These are phyloP conservation scores for Erodium maritimum DNA, from an alignment of 345 rosid species.

Conservation along the genomic window DNA sequence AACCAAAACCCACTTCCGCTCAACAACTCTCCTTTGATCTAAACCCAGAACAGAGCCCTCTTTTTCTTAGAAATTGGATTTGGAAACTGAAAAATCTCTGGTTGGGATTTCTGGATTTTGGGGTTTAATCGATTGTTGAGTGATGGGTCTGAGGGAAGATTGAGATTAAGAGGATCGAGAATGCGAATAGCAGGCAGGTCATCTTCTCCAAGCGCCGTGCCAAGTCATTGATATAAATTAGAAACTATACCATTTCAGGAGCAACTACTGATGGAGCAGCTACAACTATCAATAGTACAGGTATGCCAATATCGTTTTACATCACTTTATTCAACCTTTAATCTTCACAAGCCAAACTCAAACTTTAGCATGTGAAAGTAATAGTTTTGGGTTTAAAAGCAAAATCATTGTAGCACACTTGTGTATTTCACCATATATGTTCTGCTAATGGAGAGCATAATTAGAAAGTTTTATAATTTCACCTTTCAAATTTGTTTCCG, in stretches of 20 bases:
- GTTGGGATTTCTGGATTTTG: conserved; percentile 2
- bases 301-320: conserved; percentile 18
- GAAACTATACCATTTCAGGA: conserved; percentile 38
- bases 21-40: conserved; percentile 19
- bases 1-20: conserved; percentile 13
- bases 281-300: conserved; percentile 70
- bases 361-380: neutral
- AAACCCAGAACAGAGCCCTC: conserved; percentile 9
- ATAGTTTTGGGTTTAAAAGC: neutral
- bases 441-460: neutral
- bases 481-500: conserved; percentile 17
- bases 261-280: conserved; percentile 50
- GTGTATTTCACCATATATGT: neutral
- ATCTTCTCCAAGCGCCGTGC: conserved; percentile 89
- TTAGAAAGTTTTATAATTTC: neutral
- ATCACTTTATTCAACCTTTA: conserved; percentile 5
- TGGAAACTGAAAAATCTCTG: neutral
- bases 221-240: neutral
- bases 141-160: conserved; percentile 92
- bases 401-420: neutral
- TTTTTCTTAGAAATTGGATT: neutral
- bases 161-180: conserved; percentile 90
- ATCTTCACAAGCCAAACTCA: neutral
- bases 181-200: conserved; percentile 90
- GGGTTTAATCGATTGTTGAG: conserved; percentile 2